phyloP scores from a whole-genome alignment of 129 eudicot species.

The Flaveria trinervia region DNA sequence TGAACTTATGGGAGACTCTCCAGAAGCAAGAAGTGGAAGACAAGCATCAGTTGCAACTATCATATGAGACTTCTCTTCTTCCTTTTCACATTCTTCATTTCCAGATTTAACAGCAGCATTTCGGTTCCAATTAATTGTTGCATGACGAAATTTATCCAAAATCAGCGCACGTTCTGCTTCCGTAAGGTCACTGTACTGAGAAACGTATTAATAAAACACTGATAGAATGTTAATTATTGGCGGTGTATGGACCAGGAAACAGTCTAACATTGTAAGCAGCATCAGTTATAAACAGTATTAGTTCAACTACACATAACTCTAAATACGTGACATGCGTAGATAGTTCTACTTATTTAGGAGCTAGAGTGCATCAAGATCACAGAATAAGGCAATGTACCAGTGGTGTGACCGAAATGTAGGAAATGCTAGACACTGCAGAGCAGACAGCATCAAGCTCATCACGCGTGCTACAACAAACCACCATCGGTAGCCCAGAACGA shows the following conservation, averaged over 20 bases:
- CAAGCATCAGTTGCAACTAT: constrained; percentile 87
- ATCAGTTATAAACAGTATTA: no score
- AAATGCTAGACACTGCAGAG: constrained; percentile 60
- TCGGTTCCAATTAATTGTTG: constrained; percentile 66
- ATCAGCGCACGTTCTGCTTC: constrained; percentile 64
- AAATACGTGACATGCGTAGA: no score
- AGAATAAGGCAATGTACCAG: constrained; percentile 43
- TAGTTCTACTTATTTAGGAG: no score
- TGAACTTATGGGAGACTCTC: constrained; percentile 73
- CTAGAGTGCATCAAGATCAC: no score
- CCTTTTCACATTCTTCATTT: constrained; percentile 47
- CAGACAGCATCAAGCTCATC: constrained; percentile 95
- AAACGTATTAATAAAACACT: constrained; percentile 17
- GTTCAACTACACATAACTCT: no score
- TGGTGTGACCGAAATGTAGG: constrained; percentile 59
- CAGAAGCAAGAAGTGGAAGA: constrained; percentile 77
- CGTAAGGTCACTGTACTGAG: constrained; percentile 87
- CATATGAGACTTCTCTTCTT: constrained; percentile 67
- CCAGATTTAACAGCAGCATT: constrained; percentile 38
- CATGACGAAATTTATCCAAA: constrained; percentile 64
- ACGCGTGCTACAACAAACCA: constrained; percentile 83
- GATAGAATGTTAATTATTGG: neutral
- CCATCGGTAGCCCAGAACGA: constrained; percentile 73
- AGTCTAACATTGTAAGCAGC: no score
- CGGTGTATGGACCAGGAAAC: no score